Evolutionary conservation across 352 stramenopile genomes (phyloP), one percentile per base, ranked within the genome.

Genomic region (Globisporangium recalcitrans): DNA sequence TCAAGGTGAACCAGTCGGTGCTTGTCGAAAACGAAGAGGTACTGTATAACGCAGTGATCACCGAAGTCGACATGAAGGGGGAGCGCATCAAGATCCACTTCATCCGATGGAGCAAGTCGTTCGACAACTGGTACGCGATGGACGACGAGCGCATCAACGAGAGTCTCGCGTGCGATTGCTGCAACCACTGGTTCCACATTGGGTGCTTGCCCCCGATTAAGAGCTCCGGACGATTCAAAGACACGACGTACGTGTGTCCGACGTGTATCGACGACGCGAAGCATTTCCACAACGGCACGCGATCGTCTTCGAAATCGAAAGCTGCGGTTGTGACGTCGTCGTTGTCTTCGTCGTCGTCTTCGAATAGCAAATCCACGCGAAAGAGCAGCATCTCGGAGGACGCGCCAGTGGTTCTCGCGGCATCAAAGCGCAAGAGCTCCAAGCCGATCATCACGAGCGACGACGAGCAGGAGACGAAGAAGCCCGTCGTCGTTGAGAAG

Each of bases 11-110:
- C 67, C 83, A 95, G 60, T 79, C 83, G 4, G 85, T 95, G 58
- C 67, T 95, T 5, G 85, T 95, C 13, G 85, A 95, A 68, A 90
- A 90, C 60, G 84, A 95, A 36, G 82, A 91, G 34, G 80, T 95
- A 68, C 71, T 95, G 24, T 95, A 95, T 72, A 95, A 95, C 52
- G 83, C 85, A 19, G 68, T 93, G 24, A 90, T 95, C 63, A 91
- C 80, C 19, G 82, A 91, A 8, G 82, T 92, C n/a, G 85, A 95
- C 66, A 64, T 73, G 21, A 66, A 70, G 36, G 69, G 72, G 57
- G 84, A 92, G 70, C 81, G 82, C 55, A 81, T 95, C 29, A 93
- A 93, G 70, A 95, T 95, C 57, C 85, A 95, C 69, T 95, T 95
- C 56, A 76, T 87, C 42, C 75, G 82, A 8, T 95, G 85, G 83